These are phyloP conservation scores for Cladosporium austrohemisphaericum DNA, from an alignment of 2,329 filamentous ascomycete species.

Conservation along the genomic window DNA sequence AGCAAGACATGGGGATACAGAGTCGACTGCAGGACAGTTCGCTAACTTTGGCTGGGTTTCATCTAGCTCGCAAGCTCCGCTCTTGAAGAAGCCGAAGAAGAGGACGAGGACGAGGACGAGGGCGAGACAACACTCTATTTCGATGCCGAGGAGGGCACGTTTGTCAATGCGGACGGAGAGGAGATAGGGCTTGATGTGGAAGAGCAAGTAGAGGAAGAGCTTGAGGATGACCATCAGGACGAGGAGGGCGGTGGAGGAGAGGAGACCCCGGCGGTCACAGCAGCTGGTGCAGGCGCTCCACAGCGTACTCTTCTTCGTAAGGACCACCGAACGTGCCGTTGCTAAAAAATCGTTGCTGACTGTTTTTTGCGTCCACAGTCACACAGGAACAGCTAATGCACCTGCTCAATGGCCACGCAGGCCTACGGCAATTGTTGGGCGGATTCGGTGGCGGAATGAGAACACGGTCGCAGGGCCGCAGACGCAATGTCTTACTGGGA, in stretches of 20 bases:
- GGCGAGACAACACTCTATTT: constrained; percentile 37
- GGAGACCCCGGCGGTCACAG: neutral
- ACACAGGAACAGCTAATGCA: constrained; percentile 51
- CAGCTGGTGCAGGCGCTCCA: neutral
- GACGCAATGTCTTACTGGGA: constrained; percentile 23
- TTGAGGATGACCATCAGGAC: constrained; percentile 24
- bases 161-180: constrained; percentile 25
- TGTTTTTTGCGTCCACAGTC: constrained; percentile 31
- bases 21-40: neutral
- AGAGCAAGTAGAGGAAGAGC: constrained; percentile 30
- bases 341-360: too few species aligned
- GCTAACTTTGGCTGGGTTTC: constrained; percentile 9
- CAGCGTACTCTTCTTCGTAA: too few species aligned
- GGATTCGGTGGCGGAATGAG: constrained; percentile 21
- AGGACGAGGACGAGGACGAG: constrained; percentile 40
- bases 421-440: constrained; percentile 39
- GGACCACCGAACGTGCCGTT: too few species aligned
- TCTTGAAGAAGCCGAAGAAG: constrained; percentile 40
- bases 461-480: constrained; percentile 25
- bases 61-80: constrained; percentile 34
- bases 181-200: constrained; percentile 26
- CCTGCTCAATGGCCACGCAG: constrained; percentile 51
- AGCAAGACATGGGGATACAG: too few species aligned
- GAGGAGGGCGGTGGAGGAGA: constrained; percentile 30
- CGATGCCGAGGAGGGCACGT: constrained; percentile 38